A percentile compares a stretch with the other conserved stretches of the same genome.
Evolutionary conservation across 495 filamentous ascomycete genomes (phyloP).

Genomic region (Penicillium silybi): DNA sequence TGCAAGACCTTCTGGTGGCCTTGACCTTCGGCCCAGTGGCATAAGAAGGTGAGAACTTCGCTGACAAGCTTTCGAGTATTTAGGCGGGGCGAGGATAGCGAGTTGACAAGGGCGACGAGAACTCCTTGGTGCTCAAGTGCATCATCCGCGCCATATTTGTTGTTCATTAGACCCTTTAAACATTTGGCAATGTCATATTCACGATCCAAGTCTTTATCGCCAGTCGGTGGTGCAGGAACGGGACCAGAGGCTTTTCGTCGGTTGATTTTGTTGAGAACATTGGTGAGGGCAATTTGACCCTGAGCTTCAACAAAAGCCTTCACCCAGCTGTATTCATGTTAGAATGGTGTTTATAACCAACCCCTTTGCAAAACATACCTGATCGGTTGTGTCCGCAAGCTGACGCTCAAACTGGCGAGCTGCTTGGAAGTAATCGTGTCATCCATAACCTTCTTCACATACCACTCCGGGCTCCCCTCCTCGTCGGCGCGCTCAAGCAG

Average conservation of each 20-base stretch:
- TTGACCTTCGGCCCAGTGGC: conserved; percentile 91
- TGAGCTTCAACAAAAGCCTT: conserved; percentile 95
- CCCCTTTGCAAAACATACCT: conserved; percentile 40
- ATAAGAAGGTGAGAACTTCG: conserved; percentile 94
- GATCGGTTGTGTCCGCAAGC: conserved; percentile 91
- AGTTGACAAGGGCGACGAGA: conserved; percentile 81
- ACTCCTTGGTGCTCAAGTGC: conserved; percentile 88
- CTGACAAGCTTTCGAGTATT: conserved; percentile 93
- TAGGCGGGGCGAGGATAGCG: conserved; percentile 81
- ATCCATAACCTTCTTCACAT: conserved; percentile 94
- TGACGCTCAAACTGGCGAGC: conserved; percentile 86
- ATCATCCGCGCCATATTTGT: conserved; percentile 97
- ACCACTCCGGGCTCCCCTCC: conserved; percentile 97
- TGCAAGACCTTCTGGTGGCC: conserved; percentile 94
- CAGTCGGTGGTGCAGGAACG: conserved; percentile 56
- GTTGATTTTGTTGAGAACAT: conserved; percentile 89
- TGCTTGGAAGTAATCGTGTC: conserved; percentile 90
- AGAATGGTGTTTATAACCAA: neutral
- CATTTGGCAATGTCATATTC: conserved; percentile 99
- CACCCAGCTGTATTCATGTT: conserved; percentile 63
- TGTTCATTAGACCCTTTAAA: conserved; percentile 96
- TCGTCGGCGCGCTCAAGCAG: conserved; percentile 76
- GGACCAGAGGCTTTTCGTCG: conserved; percentile 74
- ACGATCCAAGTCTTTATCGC: conserved; percentile 84
- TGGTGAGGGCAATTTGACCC: conserved; percentile 93